phyloP scores from a whole-genome alignment of 2,329 filamentous ascomycete genomes.

The Fusarium sp. region DNA sequence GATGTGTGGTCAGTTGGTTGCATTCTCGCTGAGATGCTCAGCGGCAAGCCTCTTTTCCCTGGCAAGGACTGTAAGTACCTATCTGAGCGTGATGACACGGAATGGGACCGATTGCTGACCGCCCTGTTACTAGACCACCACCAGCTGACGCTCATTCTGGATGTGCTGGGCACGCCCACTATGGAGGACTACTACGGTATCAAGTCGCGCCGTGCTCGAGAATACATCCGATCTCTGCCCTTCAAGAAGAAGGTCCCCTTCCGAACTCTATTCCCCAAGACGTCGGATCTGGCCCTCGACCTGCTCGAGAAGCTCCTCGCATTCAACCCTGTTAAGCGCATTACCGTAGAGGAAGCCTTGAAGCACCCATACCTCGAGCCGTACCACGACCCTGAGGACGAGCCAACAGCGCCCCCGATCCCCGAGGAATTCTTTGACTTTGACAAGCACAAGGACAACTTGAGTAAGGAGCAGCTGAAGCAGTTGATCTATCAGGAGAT shows the following conservation, averaged over 20 bases:
- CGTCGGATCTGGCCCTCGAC: constrained; percentile 95
- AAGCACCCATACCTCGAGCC: constrained; percentile 98
- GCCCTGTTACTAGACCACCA: constrained; percentile 78
- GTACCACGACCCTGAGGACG: constrained; percentile 98
- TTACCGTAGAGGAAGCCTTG: constrained; percentile 95
- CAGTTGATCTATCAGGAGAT: constrained; percentile 98
- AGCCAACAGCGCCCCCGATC: constrained; percentile 95
- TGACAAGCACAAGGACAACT: constrained; percentile 98
- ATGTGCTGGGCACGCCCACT: constrained; percentile 95
- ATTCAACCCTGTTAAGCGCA: constrained; percentile 98
- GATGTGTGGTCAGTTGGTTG: constrained; percentile 99
- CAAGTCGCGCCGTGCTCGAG: constrained; percentile 94
- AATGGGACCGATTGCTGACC: constrained; percentile 11
- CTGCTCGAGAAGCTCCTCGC: constrained; percentile 94
- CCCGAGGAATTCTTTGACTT: constrained; percentile 99
- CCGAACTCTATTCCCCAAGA: constrained; percentile 97
- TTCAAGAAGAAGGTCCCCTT: constrained; percentile 99
- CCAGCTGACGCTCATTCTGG: constrained; percentile 94
- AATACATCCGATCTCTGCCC: constrained; percentile 96
- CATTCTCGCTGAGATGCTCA: constrained; percentile 98
- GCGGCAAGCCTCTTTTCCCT: constrained; percentile 96
- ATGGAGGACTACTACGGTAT: constrained; percentile 99
- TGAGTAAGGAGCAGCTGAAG: constrained; percentile 98
- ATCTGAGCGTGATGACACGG: background rate
- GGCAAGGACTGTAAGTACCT: constrained; percentile 89